phyloP scores from a whole-genome alignment of 73 alveolate species.

The Stentor roeselii region DNA sequence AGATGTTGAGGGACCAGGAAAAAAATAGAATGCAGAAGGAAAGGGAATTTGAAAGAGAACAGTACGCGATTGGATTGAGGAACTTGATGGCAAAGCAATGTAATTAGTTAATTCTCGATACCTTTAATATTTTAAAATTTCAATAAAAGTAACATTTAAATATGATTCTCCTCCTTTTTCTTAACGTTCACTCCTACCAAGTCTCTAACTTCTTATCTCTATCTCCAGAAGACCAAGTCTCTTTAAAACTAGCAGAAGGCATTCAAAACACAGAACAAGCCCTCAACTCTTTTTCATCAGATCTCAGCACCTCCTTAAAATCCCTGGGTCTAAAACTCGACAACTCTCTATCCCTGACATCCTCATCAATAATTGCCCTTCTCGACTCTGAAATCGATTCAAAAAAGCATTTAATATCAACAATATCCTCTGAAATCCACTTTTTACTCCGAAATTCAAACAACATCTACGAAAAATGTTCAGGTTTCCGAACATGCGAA shows the following conservation, averaged over 20 bases:
- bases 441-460: neutral
- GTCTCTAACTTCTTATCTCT: no score
- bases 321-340: neutral
- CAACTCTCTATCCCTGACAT: neutral
- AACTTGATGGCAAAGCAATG: neutral
- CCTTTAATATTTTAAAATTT: no score
- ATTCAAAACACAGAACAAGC: neutral
- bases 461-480: neutral
- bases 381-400: neutral
- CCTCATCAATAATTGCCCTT: neutral
- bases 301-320: neutral
- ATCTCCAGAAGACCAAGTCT: no score
- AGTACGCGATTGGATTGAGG: neutral
- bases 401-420: neutral
- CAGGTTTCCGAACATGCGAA: constrained; percentile 19
- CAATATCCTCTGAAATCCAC: neutral
- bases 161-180: no score
- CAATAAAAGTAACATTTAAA: no score
- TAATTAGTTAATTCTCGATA: no score
- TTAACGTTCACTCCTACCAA: no score
- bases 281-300: neutral
- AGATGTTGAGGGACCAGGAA: neutral
- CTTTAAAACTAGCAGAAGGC: constrained; percentile 16
- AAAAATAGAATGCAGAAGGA: neutral
- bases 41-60: neutral